Percentiles rank a stretch among this genome's conserved stretches.
Evolutionary conservation across 495 filamentous ascomycete species (phyloP).

Genomic region (Talaromyces proteolyticus): DNA sequence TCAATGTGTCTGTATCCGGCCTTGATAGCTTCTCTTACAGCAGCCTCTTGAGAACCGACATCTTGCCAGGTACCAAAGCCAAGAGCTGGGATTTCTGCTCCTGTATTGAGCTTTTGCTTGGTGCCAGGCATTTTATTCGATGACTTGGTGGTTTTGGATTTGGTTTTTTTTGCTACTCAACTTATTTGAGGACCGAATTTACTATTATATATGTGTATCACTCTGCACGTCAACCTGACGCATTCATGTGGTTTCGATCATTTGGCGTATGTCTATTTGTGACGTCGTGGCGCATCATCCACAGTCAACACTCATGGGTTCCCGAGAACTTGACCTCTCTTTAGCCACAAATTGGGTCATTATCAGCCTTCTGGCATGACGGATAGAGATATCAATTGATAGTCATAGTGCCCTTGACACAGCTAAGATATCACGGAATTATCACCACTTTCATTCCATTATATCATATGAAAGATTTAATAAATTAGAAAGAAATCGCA

Average conservation of each 20-base stretch:
- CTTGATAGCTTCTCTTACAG: slow-evolving; percentile 42
- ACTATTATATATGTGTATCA: not conserved
- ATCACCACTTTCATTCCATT: too few relatives aligned
- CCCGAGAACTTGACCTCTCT: too few relatives aligned
- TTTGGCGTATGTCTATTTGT: not conserved
- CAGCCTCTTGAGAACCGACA: slow-evolving; percentile 34
- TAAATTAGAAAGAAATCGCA: too few relatives aligned
- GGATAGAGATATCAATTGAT: too few relatives aligned
- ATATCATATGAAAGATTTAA: too few relatives aligned
- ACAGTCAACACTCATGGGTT: too few relatives aligned
- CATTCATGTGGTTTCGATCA: not conserved
- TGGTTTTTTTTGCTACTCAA: slow-evolving; percentile 6
- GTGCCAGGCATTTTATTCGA: slow-evolving; percentile 16
- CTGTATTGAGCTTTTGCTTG: slow-evolving; percentile 42
- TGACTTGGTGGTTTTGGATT: too few relatives aligned
- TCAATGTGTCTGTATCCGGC: slow-evolving; percentile 60
- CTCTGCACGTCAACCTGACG: slow-evolving; percentile 4
- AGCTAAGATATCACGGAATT: too few relatives aligned
- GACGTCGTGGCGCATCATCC: not conserved
- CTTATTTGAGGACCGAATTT: not conserved
- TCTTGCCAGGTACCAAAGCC: slow-evolving; percentile 50
- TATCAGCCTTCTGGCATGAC: too few relatives aligned
- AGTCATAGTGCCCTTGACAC: too few relatives aligned
- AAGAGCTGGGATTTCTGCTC: slow-evolving; percentile 41
- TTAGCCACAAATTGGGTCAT: too few relatives aligned